A percentile compares a stretch with the other conserved stretches of the same genome.
These are phyloP conservation scores for Ceratobasidium sp. DNA, from an alignment of 1,284 basidiomycete species.

Conservation along the genomic window DNA sequence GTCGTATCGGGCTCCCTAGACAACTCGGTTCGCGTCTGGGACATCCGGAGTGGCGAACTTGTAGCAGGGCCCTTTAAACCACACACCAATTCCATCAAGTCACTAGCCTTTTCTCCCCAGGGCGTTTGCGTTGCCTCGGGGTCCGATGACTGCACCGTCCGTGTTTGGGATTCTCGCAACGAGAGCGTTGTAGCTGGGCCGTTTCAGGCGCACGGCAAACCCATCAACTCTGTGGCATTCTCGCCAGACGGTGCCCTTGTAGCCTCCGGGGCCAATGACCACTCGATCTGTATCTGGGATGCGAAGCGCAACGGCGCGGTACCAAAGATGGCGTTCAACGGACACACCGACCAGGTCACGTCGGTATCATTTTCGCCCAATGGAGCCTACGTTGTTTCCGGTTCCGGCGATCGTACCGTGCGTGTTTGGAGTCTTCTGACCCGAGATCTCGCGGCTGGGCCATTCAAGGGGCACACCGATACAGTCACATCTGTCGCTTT, in stretches of 20 bases:
- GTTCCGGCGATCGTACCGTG: constrained; percentile 12
- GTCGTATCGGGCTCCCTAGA: constrained; percentile 37
- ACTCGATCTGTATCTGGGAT: constrained; percentile 41
- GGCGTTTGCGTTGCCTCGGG: constrained; percentile 43
- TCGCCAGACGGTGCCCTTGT: constrained; percentile 19
- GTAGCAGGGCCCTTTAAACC: constrained; percentile 7
- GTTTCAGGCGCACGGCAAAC: not conserved
- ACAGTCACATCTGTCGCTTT: constrained; percentile 34
- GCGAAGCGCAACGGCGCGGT: not conserved
- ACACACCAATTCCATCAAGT: constrained; percentile 42
- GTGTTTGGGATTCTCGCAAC: constrained; percentile 37
- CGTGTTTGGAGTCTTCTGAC: not conserved
- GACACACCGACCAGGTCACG: not conserved
- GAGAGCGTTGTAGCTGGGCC: not conserved
- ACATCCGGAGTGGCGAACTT: not conserved
- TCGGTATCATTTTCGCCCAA: constrained; percentile 31
- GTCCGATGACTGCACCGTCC: constrained; percentile 44
- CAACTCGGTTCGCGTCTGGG: constrained; percentile 40
- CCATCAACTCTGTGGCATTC: constrained; percentile 27
- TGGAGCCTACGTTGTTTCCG: constrained; percentile 15
- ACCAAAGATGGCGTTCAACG: not conserved
- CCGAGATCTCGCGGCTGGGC: not conserved
- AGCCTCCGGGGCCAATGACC: constrained; percentile 35
- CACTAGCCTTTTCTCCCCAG: constrained; percentile 45
- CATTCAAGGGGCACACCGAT: constrained; percentile 24